Evolutionary conservation across 2,329 filamentous ascomycete species (phyloP), one percentile per base, ranked within the genome.

Genomic region (Claviceps purpurea): DNA sequence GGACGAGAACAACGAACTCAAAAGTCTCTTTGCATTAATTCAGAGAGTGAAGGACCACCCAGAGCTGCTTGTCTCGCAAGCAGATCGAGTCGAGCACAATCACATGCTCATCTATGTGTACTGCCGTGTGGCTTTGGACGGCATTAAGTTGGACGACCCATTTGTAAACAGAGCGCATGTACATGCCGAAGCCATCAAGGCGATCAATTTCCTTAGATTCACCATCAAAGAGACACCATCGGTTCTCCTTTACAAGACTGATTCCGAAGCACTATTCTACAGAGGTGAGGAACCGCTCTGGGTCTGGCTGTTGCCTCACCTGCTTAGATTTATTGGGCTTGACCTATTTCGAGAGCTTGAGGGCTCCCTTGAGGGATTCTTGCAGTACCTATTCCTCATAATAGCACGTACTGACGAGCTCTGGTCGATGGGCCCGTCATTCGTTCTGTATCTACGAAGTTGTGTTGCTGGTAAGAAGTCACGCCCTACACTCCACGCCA

Each of bases 71-170:
- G 80, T 82, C 37, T 76, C 79, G 13, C 62, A 73, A 1, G 78
- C 84, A 56, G 81, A 86, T 45, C 82, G 85, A 57, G 69, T 86
- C 45, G 77, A 83, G 49, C 83, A 94, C 64, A 91, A 94, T 59
- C 85, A 89, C 60, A 86, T 89, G 68, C 77, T 96, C 49, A 83
- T 95, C 50, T 89, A 87, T 62, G 85, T 95, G 56, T 86, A 93
- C 59, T 76, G 85, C 49, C 84, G 87, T 62, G 86, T 88, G 53
- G 85, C 89, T 22, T 73, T 96, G 13, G 85, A 89, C 58, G 76
- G 75, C 45, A 73, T 87, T 47, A 75, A 76, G 57, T 75, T 79
- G 62, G 79, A 89, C 59, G 80, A 89, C 59, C 82, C 81, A 2
- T 86, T 89, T 63, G 74, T 80, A 54, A 71, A 80, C 56, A 69